Evolutionary conservation across 2,329 filamentous ascomycete species (phyloP).

Genomic region (Aspergillus uvarum): DNA sequence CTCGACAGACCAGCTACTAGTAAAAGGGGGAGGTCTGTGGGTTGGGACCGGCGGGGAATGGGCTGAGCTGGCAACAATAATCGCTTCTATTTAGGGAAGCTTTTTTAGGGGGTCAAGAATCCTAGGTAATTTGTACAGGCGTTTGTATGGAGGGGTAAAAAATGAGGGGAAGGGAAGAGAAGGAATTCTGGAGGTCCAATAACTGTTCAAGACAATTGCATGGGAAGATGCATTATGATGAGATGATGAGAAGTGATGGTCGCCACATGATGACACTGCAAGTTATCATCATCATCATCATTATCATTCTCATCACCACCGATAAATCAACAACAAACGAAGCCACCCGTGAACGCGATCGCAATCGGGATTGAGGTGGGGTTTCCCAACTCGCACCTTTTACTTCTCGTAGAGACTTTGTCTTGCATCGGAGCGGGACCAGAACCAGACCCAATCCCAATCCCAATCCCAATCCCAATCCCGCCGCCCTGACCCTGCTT

Average conservation of each 20-base stretch:
- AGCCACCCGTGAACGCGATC: neutral
- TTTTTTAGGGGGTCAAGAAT: neutral
- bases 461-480: neutral
- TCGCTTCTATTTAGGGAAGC: neutral
- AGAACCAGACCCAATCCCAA: neutral
- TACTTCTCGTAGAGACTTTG: neutral
- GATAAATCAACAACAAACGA: neutral
- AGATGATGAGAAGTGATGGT: neutral
- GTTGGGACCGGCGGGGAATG: neutral
- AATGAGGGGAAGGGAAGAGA: neutral
- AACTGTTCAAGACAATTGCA: no score
- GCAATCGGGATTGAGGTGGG: neutral
- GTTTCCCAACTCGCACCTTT: no score
- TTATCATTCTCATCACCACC: neutral
- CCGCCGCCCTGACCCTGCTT: constrained; percentile 1
- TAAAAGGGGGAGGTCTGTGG: neutral
- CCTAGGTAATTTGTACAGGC: neutral
- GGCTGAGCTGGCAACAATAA: neutral
- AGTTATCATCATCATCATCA: neutral
- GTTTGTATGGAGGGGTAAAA: neutral
- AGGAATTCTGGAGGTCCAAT: no score
- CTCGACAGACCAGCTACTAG: neutral
- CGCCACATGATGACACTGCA: no score
- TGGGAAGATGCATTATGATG: no score
- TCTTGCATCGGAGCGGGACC: neutral